Evolutionary conservation across 2,329 filamentous ascomycete species (phyloP).

Genomic region (Sclerotinia spermophila): DNA sequence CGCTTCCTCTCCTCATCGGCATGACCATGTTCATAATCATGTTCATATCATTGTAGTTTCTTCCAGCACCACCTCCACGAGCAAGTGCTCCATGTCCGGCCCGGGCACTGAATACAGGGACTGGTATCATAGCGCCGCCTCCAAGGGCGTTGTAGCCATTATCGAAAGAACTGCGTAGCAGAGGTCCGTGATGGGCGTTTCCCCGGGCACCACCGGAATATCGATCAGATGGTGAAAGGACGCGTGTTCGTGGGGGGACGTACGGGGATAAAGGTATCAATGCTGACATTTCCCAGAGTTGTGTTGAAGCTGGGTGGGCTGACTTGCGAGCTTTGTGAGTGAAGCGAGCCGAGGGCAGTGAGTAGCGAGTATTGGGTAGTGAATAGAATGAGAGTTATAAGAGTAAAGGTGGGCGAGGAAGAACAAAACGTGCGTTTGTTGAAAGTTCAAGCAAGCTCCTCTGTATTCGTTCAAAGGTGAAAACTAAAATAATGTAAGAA

Average conservation of each 20-base stretch:
- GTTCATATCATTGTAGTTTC: conserved; percentile 1
- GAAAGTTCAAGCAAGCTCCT: background rate
- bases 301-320: background rate
- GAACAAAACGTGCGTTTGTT: background rate
- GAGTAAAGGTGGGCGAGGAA: background rate
- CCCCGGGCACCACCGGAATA: conserved; percentile 1
- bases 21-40: background rate
- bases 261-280: conserved; percentile 16
- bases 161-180: conserved; percentile 11
- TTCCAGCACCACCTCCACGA: conserved; percentile 3
- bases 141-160: conserved; percentile 5
- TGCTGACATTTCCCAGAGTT: conserved; percentile 14
- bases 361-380: background rate
- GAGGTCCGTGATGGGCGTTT: conserved; percentile 6
- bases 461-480: background rate
- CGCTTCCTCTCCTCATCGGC: background rate
- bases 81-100: conserved; percentile 5
- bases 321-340: background rate
- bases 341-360: background rate
- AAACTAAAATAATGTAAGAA: conserved; percentile 1
- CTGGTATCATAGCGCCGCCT: background rate
- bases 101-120: background rate
- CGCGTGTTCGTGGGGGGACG: conserved; percentile 15
- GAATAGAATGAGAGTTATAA: background rate
- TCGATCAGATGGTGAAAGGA: conserved; percentile 11